A percentile compares a stretch with the other conserved stretches of the same genome.
These are phyloP conservation scores for Cryphonectria japonica DNA, from an alignment of 2,329 filamentous ascomycete genomes.

Conservation along the genomic window DNA sequence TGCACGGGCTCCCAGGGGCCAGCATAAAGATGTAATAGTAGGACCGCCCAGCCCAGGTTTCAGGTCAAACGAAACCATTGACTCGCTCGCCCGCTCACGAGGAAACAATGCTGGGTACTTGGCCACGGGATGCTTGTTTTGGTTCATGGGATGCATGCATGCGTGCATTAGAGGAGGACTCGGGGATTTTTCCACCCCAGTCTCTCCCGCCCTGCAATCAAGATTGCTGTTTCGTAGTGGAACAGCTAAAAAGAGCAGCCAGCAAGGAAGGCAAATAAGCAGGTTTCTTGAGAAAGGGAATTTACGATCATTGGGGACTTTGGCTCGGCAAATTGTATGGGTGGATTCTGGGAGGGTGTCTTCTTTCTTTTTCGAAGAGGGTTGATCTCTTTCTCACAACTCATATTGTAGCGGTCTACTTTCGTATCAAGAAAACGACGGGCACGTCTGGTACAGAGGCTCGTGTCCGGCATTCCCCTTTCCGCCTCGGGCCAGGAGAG, in stretches of 20 bases:
- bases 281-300: not conserved
- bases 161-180: not conserved
- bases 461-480: not conserved
- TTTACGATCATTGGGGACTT: not conserved
- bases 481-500: not conserved
- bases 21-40: not conserved
- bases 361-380: too few relatives aligned
- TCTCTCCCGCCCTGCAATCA: not conserved
- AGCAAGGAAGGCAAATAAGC: not conserved
- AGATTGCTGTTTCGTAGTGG: not conserved
- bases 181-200: not conserved
- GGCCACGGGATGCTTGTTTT: conserved; percentile 1
- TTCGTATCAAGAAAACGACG: not conserved
- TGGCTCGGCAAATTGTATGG: not conserved
- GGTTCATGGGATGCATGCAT: not conserved
- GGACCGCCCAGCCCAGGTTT: not conserved
- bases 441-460: not conserved
- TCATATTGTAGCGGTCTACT: not conserved
- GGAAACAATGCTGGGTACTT: not conserved
- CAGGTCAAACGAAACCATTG: not conserved
- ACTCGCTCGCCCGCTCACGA: not conserved
- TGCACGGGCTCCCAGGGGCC: not conserved
- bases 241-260: not conserved
- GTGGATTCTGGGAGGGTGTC: too few relatives aligned
- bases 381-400: not conserved